Base-by-base conservation (phyloP, 108 stramenopile species). In the Mediolabrus comicus region DNA sequence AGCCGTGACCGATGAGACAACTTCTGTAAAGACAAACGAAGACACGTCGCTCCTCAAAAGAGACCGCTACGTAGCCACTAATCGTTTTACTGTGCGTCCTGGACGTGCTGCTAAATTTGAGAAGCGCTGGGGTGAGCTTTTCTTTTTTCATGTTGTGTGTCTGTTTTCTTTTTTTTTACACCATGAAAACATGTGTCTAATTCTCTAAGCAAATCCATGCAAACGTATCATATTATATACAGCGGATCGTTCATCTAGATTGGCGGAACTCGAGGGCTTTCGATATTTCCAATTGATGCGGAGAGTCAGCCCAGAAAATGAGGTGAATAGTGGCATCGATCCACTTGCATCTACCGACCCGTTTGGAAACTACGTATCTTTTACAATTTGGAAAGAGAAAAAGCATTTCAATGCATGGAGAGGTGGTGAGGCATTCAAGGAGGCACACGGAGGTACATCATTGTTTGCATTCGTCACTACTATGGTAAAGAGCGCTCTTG, bases 331-430 rank as follows among this genome's bases (percentile, higher is more conserved):
- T 34, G 74, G 75, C 61, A 58, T 78, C n/a, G 77, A 78, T 61
- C 77, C 77, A 29, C 59, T 71, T 12, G 69, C 63, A 7, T 26
- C 25, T 12, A 60, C 52, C 0, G 66, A 77, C 29, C 65, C 70
- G 24, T 74, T 75, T 51, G 89, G 87, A 27, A 92, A 96, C 69
- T 94, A 94, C 73, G 89, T 94, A 25, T 72, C 69, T 30, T 89
- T 90, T 53, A 96, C 92, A 9, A 82, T 96, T 55, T 96, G 95
- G 95, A 71, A 88, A 27, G 82, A 85, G 58, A 96, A 96, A 78
- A 81, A 82, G 26, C 65, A 92, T 46, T 96, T 96, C 75, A 77
- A 80, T 34, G 85, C 86, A 12, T 96, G 95, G 92, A 17, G 92
- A 12, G 67, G 51, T 32, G 95, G 95, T 27, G 91, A 96, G 10